Evolutionary conservation across 495 filamentous ascomycete genomes (phyloP).

Genomic region (Xylaria palmicola): DNA sequence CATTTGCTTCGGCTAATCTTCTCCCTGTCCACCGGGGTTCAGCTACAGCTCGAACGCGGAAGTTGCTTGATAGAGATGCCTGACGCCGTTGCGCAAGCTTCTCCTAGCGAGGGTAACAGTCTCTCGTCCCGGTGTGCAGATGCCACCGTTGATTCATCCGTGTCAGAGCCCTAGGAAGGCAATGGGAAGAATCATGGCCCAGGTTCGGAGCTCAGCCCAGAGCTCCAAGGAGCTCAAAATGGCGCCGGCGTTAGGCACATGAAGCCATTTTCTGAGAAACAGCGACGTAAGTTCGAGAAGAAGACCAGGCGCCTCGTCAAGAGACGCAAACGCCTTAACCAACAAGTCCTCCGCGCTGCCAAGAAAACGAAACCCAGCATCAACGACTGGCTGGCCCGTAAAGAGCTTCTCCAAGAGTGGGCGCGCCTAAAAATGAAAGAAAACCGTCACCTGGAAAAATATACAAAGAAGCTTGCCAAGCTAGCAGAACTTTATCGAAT

Average conservation of each 20-base stretch:
- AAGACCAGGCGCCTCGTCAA: neutral
- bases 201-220: neutral
- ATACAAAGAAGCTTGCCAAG: neutral
- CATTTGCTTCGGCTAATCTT: neutral
- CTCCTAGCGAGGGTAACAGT: too few species aligned
- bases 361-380: neutral
- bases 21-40: neutral
- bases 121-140: neutral
- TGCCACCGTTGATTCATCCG: neutral
- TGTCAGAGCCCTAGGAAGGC: neutral
- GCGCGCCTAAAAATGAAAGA: conserved; percentile 1
- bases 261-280: neutral
- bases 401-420: conserved; percentile 2
- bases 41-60: neutral
- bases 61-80: neutral
- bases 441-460: neutral
- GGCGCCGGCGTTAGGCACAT: neutral
- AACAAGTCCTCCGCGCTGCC: conserved; percentile 1
- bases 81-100: neutral
- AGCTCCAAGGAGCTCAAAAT: neutral
- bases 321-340: conserved; percentile 12
- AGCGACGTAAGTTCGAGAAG: neutral
- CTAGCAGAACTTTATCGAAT: conserved; percentile 2
- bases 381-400: neutral
- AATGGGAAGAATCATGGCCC: neutral